Base-by-base conservation (phyloP, 768 basidiomycete species). In the Lactarius sanguifluus region DNA sequence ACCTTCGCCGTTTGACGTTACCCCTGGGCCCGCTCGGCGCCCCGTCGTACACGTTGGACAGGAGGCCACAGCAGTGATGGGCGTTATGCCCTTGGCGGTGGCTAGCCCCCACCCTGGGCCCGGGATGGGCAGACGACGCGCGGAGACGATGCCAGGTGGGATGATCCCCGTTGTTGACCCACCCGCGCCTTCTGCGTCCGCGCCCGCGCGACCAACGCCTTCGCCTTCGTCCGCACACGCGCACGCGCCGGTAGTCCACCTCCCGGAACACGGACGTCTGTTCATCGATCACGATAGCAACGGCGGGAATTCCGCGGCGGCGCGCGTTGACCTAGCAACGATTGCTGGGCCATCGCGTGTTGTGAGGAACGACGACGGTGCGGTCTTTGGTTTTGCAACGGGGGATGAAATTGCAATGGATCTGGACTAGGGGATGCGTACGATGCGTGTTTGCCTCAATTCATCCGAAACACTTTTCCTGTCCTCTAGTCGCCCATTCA, bases 131-230 rank as follows among this genome's bases (percentile, higher is more conserved):
- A 59, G 70, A 57, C 70, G 70, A 8, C 70, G 70, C 32, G 70
- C 70, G 28, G 70, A 71, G 57, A 71, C 70, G 23, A 71, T 71
- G 70, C 70, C 70, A 1, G 68, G 70, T 9, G 70, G 70, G 25
- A 71, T 71, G 70, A 58, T 64, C 12, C 70, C 70, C 16, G 62
- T 71, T 50, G 43, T 71, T 15, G 70, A 71, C 40, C 43, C 68
- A 34, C 62, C 65, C 0, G 56, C 30, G 41, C 63, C 43, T 5
- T 41, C 47, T 28, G n/a, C 64, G 8, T 23, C 57, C 6, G n/a
- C 41, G 18, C 36, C 43, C 10, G 32, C 45, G 32, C 45, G 32
- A 36, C 9, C 50, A 20, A 41, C 25, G 20, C 28, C 50, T 50
- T 20, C 25, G 20, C 28, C 50, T 50, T 20, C 43, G 25, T 50